phyloP scores from a whole-genome alignment of 371 early-diverging fungal genomes.

The Thermomucor indicae-seudaticae region DNA sequence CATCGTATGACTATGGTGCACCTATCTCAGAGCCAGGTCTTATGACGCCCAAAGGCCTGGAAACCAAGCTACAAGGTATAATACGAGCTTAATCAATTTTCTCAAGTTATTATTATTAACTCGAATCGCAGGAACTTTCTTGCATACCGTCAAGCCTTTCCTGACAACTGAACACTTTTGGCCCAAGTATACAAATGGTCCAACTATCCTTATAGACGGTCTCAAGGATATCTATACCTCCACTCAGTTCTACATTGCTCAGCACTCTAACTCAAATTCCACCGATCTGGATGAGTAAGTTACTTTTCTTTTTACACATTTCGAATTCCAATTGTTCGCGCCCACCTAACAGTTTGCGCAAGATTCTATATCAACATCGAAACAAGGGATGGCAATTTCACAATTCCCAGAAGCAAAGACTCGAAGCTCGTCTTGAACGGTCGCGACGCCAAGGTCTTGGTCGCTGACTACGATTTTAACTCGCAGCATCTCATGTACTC shows the following conservation, averaged over 20 bases:
- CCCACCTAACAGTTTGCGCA: no score
- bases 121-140: constrained; percentile 8
- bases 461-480: constrained; percentile 18
- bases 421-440: constrained; percentile 13
- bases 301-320: not conserved
- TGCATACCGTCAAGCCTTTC: constrained; percentile 15
- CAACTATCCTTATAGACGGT: constrained; percentile 7
- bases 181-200: constrained; percentile 4
- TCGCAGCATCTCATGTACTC: constrained; percentile 20
- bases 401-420: constrained; percentile 3
- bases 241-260: constrained; percentile 13
- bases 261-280: constrained; percentile 6
- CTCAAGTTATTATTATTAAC: not conserved
- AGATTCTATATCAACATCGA: constrained; percentile 10
- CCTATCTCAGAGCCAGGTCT: constrained; percentile 18
- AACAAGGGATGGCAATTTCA: constrained; percentile 6
- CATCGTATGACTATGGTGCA: constrained; percentile 22
- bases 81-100: not conserved
- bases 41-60: constrained; percentile 13
- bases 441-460: constrained; percentile 19
- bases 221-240: constrained; percentile 6
- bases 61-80: constrained; percentile 17
- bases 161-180: constrained; percentile 6
- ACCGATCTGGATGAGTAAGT: constrained; percentile 7
- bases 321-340: not conserved